phyloP scores from a whole-genome alignment of 1,139 yeast species.

The Saccharomycopsis crataegensis region DNA sequence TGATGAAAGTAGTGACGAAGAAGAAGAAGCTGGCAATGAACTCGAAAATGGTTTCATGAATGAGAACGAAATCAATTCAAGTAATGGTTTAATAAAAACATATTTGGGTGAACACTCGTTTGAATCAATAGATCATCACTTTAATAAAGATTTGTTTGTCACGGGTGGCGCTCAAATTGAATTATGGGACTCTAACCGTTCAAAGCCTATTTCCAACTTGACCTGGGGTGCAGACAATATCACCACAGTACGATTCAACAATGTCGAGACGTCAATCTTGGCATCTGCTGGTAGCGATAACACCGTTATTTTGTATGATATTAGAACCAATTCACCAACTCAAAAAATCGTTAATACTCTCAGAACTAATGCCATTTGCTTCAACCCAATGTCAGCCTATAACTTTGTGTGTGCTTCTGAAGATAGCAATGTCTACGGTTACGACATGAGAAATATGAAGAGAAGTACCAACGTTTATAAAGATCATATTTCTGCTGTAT shows the following conservation, averaged over 20 bases:
- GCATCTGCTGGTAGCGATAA: conserved; percentile 94
- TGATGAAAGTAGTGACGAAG: conserved; percentile 26
- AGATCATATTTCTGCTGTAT: conserved; percentile 94
- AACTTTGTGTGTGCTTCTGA: conserved; percentile 89
- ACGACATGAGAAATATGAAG: conserved; percentile 91
- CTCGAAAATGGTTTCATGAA: conserved; percentile 1
- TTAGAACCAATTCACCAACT: conserved; percentile 86
- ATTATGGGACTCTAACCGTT: conserved; percentile 81
- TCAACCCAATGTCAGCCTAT: conserved; percentile 99
- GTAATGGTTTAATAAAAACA: conserved; percentile 56
- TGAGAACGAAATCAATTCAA: conserved; percentile 30
- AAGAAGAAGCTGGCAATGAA: conserved; percentile 20
- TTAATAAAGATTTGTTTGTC: conserved; percentile 64
- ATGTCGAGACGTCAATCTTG: conserved; percentile 79
- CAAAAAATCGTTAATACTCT: conserved; percentile 81
- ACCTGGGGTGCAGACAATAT: conserved; percentile 97
- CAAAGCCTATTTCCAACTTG: conserved; percentile 66
- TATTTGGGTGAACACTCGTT: conserved; percentile 81
- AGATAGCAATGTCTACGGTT: conserved; percentile 89
- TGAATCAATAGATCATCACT: conserved; percentile 81
- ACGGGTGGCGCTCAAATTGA: conserved; percentile 90
- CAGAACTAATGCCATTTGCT: conserved; percentile 78
- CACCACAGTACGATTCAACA: conserved; percentile 75
- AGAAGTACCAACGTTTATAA: conserved; percentile 78
- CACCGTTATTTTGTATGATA: conserved; percentile 81